Percentiles rank a stretch among this genome's conserved stretches.
Conservation (phyloP, 2,329 filamentous ascomycete species). For the Phialophora verrucosa region DNA sequence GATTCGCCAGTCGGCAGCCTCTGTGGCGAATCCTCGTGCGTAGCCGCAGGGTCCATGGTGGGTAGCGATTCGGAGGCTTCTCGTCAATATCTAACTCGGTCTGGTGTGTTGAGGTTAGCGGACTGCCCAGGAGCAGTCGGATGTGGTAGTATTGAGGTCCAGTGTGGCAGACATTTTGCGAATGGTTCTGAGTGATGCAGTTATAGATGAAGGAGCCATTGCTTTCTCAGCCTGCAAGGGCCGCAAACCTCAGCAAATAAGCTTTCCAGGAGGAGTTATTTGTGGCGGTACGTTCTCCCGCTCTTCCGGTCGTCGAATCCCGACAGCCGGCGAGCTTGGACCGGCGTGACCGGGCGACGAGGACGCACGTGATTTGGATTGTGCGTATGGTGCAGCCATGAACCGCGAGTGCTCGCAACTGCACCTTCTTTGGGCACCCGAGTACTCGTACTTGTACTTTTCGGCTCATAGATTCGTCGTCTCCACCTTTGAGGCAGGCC, state of each 20-base stretch:
- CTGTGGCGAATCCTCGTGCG: neutral
- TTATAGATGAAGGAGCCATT: neutral
- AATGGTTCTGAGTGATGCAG: neutral
- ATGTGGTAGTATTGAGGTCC: neutral
- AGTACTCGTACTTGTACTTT: no score
- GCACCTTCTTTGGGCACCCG: neutral
- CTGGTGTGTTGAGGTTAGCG: neutral
- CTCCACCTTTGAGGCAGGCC: neutral
- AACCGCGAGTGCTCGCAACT: neutral
- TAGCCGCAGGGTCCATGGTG: neutral
- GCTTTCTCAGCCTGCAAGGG: neutral
- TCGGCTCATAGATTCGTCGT: neutral
- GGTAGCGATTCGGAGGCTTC: neutral
- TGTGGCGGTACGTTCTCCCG: constrained; percentile 15
- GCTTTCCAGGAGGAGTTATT: neutral
- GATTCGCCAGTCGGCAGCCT: neutral
- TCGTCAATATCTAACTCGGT: neutral
- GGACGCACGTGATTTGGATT: neutral
- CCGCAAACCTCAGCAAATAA: neutral
- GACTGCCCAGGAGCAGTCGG: neutral
- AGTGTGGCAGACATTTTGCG: neutral
- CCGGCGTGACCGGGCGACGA: neutral
- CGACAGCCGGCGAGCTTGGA: neutral
- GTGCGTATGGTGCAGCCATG: neutral
- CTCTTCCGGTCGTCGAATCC: constrained; percentile 10